phyloP scores from a whole-genome alignment of 2,329 filamentous ascomycete species.

The Penicillium occitanis region DNA sequence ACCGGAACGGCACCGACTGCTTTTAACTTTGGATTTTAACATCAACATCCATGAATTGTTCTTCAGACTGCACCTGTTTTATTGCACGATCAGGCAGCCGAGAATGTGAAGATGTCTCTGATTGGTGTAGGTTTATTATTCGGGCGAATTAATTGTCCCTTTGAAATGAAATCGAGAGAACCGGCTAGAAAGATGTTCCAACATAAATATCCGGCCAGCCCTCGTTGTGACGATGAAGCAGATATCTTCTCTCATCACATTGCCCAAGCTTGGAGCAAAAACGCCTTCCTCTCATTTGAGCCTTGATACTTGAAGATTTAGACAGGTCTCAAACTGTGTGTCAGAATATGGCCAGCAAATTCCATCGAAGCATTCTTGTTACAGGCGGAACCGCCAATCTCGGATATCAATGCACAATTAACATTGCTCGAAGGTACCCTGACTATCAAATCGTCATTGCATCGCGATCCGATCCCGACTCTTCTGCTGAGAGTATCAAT shows the following conservation, averaged over 20 bases:
- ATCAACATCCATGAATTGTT: not conserved
- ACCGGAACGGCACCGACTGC: conserved; percentile 14
- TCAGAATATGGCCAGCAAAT: not conserved
- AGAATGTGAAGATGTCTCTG: not conserved
- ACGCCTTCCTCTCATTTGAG: too few relatives aligned
- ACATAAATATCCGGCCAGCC: not conserved
- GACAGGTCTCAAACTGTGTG: not conserved
- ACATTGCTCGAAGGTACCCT: conserved; percentile 44
- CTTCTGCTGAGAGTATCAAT: conserved; percentile 48
- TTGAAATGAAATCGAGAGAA: not conserved
- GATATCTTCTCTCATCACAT: not conserved
- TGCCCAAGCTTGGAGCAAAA: not conserved
- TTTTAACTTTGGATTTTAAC: not conserved
- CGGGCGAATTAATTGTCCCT: not conserved
- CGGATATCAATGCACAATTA: conserved; percentile 45
- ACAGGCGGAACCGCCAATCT: conserved; percentile 51
- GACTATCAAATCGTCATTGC: conserved; percentile 46
- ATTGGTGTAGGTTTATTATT: not conserved
- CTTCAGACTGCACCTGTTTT: not conserved
- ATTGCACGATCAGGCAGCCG: not conserved
- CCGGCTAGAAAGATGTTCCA: not conserved
- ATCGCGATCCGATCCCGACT: conserved; percentile 46
- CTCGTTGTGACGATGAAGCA: not conserved
- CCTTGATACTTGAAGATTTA: not conserved
- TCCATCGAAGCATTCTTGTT: conserved; percentile 30